Percentiles rank a stretch among this genome's conserved stretches.
These are phyloP conservation scores for Uronychia setigera DNA, from an alignment of 73 alveolate genomes.

Conservation along the genomic window DNA sequence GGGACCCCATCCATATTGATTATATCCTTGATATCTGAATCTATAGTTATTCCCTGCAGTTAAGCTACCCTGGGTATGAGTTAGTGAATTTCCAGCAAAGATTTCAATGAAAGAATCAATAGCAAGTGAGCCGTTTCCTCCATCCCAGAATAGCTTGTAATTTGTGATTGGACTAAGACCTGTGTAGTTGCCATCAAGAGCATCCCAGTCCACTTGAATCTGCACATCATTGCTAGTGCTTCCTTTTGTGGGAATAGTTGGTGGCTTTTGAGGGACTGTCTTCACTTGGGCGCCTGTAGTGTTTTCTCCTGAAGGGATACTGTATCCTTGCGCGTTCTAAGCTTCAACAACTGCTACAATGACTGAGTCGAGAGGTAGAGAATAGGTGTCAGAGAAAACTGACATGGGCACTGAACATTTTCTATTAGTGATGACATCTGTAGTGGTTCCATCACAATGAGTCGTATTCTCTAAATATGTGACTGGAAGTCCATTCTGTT, in stretches of 20 bases:
- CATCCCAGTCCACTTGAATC: slow-evolving; percentile 16
- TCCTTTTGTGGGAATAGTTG: too few species aligned
- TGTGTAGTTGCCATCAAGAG: slow-evolving; percentile 8
- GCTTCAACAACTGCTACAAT: slow-evolving; percentile 51
- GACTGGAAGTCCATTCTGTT: too few species aligned
- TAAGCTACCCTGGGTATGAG: slow-evolving; percentile 14
- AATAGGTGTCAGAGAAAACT: slow-evolving; percentile 8
- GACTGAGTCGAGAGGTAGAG: slow-evolving; percentile 20
- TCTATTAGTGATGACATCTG: slow-evolving; percentile 16
- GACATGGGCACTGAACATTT: slow-evolving; percentile 5
- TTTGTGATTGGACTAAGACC: slow-evolving; percentile 16
- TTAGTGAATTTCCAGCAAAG: background rate
- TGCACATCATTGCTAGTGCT: slow-evolving; percentile 20
- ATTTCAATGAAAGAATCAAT: background rate
- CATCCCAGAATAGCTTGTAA: slow-evolving; percentile 47
- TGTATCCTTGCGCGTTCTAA: slow-evolving; percentile 36
- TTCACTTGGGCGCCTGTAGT: slow-evolving; percentile 25
- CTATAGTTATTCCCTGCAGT: slow-evolving; percentile 22
- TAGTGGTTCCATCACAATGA: slow-evolving; percentile 8
- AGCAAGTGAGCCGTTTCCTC: slow-evolving; percentile 27
- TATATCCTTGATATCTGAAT: slow-evolving; percentile 26
- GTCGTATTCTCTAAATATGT: background rate
- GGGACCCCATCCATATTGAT: slow-evolving; percentile 39
- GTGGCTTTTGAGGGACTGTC: slow-evolving; percentile 34
- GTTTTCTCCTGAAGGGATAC: slow-evolving; percentile 1